Base-by-base conservation (phyloP, 179 eudicot species). In the Silene noctiflora region DNA sequence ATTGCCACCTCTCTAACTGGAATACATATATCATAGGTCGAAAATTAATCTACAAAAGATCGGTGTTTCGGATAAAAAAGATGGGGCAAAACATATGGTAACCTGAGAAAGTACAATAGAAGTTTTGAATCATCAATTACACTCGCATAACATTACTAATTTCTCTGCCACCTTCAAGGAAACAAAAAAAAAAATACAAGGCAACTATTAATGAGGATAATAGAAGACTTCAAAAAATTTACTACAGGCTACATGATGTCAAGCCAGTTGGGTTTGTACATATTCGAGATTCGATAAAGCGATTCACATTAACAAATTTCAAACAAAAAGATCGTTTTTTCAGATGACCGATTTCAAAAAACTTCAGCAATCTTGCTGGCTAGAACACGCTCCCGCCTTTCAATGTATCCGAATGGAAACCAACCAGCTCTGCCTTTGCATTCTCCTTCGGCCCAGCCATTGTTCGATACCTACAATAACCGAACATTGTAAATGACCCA, bases 361-460 rank as follows among this genome's bases (percentile, higher is more conserved):
- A 89, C 91, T 85, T 89, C 94, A 14, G 90, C 89, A 58, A 91
- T 80, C 87, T 95, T 90, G 89, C 93, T 95, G 12, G 96, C 98
- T 71, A 93, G 88, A 76, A 95, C 92, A 65, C 97, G 98, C 20
- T 95, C 99, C 48, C 98, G 91, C 88, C 90, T 90, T 84, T 95
- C 99, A 42, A 95, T 77, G 79, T 87, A 95, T 56, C 88, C 96
- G 48, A 82, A 86, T 0, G 99, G 99, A 68, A 95, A 95, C 99
- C 99, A 95, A 80, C 99, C 98, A 4, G 96, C 99, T 85, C 89
- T 89, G 19, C 97, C 99, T 84, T 91, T 93, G 90, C 98, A 88
- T 84, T 95, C 99, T 31, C 99, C 99, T 88, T 95, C 99, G 22
- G 99, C 99, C 99, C 99, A 95, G 13, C 99, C 98, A 78, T 87